A percentile compares a stretch with the other conserved stretches of the same genome.
Conservation (phyloP, 768 basidiomycete species). For the Boletus coccyginus region DNA sequence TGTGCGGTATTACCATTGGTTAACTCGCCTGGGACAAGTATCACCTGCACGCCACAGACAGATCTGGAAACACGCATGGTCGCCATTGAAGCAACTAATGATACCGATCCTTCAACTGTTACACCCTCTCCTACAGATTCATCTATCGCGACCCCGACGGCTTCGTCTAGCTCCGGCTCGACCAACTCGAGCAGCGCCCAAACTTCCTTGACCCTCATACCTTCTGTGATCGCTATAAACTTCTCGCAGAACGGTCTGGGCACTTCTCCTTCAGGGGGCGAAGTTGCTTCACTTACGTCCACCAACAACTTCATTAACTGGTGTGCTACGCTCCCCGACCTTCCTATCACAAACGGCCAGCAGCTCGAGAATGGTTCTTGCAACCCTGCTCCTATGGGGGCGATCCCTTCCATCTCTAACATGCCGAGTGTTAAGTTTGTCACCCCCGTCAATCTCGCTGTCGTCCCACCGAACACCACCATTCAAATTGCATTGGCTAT, state of each 20-base stretch:
- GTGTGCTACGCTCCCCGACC: slow-evolving; percentile 45
- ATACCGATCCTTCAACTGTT: slow-evolving; percentile 15
- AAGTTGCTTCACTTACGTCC: slow-evolving; percentile 59
- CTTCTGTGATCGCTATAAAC: slow-evolving; percentile 51
- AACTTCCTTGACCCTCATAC: slow-evolving; percentile 37
- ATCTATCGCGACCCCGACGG: not conserved
- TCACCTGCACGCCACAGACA: slow-evolving; percentile 49
- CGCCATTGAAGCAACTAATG: slow-evolving; percentile 29
- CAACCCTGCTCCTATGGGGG: slow-evolving; percentile 61
- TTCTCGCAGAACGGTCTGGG: slow-evolving; percentile 52
- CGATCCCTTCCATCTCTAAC: slow-evolving; percentile 46
- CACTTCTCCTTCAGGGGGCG: slow-evolving; percentile 33
- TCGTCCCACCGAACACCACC: slow-evolving; percentile 41
- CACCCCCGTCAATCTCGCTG: slow-evolving; percentile 42
- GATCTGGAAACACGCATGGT: slow-evolving; percentile 48
- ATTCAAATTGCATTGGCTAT: slow-evolving; percentile 56
- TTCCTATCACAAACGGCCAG: slow-evolving; percentile 59
- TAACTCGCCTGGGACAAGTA: slow-evolving; percentile 46
- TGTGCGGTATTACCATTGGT: slow-evolving; percentile 48
- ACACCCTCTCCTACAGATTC: slow-evolving; percentile 15
- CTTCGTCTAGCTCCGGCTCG: slow-evolving; percentile 7
- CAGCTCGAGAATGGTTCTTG: slow-evolving; percentile 53
- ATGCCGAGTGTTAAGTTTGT: slow-evolving; percentile 57
- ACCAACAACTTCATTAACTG: slow-evolving; percentile 75
- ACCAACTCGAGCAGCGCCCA: slow-evolving; percentile 22